Evolutionary conservation across 2,329 filamentous ascomycete species (phyloP), one percentile per base, ranked within the genome.

Genomic region (Keithomyces neogunnii): DNA sequence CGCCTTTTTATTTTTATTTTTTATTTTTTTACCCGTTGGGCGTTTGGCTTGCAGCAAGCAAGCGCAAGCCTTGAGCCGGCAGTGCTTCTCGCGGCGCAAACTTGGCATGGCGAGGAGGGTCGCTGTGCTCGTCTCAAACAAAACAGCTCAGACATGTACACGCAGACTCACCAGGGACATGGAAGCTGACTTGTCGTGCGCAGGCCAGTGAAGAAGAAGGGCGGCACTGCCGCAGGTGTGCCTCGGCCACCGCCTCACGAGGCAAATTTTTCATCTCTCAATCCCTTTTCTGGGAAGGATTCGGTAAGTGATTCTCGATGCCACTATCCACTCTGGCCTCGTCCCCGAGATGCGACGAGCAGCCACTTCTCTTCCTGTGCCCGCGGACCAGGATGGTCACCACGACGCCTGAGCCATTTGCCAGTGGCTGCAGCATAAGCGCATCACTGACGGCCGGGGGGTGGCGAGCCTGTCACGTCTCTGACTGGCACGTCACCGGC

Each of bases 201-300:
- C 64, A 91, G 87, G 58, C 87, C 87, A 9, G 63, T 70, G 44
- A 91, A 91, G 73, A 89, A 86, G 72, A 86, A 85, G 67, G 76
- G 77, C 55, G 80, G 82, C 19, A 19, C 19, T 57, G 79, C 82
- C 59, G 84, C 84, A 65, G 86, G 85, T 61, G 76, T 88, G 64
- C 79, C 85, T 63, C 80, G 81, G 61, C 70, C 75, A 59, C 77
- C 19, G 19, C 19, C 77, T 72, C 82, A 81, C 67, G 84, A 85
- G 68, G 76, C 80, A 59, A 79, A 75, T 67, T 80, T 79, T 64
- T 81, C 83, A 58, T 70, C 78, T 33, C 26, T 48, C 61, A 74
- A 76, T 63, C 81, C 77, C 68, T 81, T 82, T 67, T 64, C 65
- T 45, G 60, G 67, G 43, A 69, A 70, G 58, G 75, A 75, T 52